Percentiles rank a stretch among this genome's conserved stretches.
Evolutionary conservation across 768 basidiomycete species (phyloP).

Genomic region (Nidularia pulvinata): DNA sequence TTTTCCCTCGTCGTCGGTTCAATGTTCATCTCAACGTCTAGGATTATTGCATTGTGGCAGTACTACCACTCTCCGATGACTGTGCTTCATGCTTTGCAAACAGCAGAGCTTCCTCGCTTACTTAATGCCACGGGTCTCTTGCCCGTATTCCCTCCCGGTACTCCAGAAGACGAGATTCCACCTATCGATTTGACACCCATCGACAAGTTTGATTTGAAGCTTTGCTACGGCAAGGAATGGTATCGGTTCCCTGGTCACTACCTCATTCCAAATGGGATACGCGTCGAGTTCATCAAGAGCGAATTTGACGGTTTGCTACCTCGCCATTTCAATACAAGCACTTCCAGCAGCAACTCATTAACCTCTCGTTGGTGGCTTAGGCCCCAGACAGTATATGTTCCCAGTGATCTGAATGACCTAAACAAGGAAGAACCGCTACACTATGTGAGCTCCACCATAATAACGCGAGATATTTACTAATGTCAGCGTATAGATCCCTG

Average conservation of each 20-base stretch:
- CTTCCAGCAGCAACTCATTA: conserved; percentile 15
- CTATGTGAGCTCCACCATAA: conserved; percentile 53
- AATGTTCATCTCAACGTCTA: conserved; percentile 71
- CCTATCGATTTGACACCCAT: conserved; percentile 71
- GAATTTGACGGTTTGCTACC: conserved; percentile 92
- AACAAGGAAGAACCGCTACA: conserved; percentile 79
- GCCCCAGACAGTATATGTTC: conserved; percentile 60
- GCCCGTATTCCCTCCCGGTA: conserved; percentile 35
- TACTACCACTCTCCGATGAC: conserved; percentile 93
- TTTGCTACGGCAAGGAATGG: conserved; percentile 97
- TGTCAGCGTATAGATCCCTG: conserved; percentile 50
- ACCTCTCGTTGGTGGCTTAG: conserved; percentile 47
- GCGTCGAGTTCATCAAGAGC: conserved; percentile 89
- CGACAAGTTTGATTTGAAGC: conserved; percentile 63
- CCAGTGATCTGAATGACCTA: conserved; percentile 79
- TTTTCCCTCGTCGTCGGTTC: conserved; percentile 66
- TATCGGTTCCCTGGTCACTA: conserved; percentile 92
- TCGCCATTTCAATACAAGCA: conserved; percentile 66
- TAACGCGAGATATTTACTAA: background rate
- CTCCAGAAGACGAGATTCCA: conserved; percentile 37
- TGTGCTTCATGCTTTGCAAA: conserved; percentile 70
- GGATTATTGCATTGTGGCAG: conserved; percentile 78
- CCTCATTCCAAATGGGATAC: conserved; percentile 80
- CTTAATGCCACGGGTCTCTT: conserved; percentile 73
- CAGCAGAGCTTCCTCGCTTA: conserved; percentile 77